These are phyloP conservation scores for Mortierella sp. DNA, from an alignment of 371 early-diverging fungal species.

Conservation along the genomic window DNA sequence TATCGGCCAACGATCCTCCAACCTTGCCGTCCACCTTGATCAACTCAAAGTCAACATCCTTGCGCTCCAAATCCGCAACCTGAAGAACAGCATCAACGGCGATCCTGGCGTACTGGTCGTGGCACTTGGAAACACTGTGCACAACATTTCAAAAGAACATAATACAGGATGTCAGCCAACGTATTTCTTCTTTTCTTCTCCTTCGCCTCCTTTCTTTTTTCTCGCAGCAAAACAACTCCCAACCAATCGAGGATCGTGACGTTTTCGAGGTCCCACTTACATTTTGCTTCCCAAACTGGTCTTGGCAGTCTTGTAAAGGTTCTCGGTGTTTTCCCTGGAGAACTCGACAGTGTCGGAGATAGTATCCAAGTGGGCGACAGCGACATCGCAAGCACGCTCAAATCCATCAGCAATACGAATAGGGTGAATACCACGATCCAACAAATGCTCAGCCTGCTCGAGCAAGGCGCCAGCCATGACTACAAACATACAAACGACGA, in stretches of 20 bases:
- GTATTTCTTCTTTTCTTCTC: background rate
- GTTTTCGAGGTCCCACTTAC: slow-evolving; percentile 63
- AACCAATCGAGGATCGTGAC: background rate
- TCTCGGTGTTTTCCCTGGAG: slow-evolving; percentile 84
- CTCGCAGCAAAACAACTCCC: background rate
- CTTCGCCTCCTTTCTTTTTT: background rate
- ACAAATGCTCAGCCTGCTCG: slow-evolving; percentile 96
- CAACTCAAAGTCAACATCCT: slow-evolving; percentile 99
- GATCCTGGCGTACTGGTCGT: slow-evolving; percentile 97
- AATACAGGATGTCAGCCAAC: background rate
- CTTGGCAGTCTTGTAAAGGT: slow-evolving; percentile 97
- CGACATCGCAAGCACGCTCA: slow-evolving; percentile 96
- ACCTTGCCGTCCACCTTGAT: slow-evolving; percentile 99
- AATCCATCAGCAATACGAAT: slow-evolving; percentile 99
- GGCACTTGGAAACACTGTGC: slow-evolving; percentile 94
- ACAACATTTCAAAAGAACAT: background rate
- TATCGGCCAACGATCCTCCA: slow-evolving; percentile 96
- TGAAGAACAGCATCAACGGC: slow-evolving; percentile 98
- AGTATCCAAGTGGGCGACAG: slow-evolving; percentile 91
- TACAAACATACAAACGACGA: slow-evolving; percentile 34
- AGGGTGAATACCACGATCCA: slow-evolving; percentile 99
- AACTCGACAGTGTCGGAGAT: slow-evolving; percentile 95
- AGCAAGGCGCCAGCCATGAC: slow-evolving; percentile 99
- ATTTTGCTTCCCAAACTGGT: slow-evolving; percentile 99
- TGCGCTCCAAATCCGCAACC: slow-evolving; percentile 98